Conservation (phyloP, 495 filamentous ascomycete genomes). For the Xylaria venustula region DNA sequence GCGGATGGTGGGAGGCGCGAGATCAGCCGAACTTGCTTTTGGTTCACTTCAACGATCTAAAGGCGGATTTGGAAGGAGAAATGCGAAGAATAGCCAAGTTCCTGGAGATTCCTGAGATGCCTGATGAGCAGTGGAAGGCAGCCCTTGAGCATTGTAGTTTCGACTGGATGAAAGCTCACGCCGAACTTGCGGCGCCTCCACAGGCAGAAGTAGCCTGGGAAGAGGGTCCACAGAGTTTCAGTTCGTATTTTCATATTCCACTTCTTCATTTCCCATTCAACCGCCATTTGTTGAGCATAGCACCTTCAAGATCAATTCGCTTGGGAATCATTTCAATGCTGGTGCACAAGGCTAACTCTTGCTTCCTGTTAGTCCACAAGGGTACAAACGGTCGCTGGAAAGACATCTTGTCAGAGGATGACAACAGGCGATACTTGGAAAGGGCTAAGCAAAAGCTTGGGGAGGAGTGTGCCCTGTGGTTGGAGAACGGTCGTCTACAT, state of each 20-base stretch:
- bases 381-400: slow-evolving; percentile 5
- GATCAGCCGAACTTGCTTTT: slow-evolving; percentile 1
- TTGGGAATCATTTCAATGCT: no score
- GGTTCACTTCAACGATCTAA: slow-evolving; percentile 3
- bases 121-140: not conserved
- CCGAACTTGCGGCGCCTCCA: not conserved
- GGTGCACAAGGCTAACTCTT: not conserved
- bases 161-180: slow-evolving; percentile 5
- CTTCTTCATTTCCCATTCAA: no score
- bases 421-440: not conserved
- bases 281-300: no score
- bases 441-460: slow-evolving; percentile 1
- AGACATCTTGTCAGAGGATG: not conserved
- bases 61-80: not conserved
- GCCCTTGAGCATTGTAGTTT: slow-evolving; percentile 2
- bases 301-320: no score
- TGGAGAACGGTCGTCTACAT: slow-evolving; percentile 1
- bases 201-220: not conserved
- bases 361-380: not conserved
- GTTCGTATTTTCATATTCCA: not conserved
- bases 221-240: slow-evolving; percentile 2
- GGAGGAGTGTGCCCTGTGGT: not conserved
- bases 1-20: not conserved
- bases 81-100: slow-evolving; percentile 5
- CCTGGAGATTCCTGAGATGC: slow-evolving; percentile 2